A percentile compares a stretch with the other conserved stretches of the same genome.
Evolutionary conservation across 257 asterid species (phyloP).

Genomic region (Fraxinus anomala): DNA sequence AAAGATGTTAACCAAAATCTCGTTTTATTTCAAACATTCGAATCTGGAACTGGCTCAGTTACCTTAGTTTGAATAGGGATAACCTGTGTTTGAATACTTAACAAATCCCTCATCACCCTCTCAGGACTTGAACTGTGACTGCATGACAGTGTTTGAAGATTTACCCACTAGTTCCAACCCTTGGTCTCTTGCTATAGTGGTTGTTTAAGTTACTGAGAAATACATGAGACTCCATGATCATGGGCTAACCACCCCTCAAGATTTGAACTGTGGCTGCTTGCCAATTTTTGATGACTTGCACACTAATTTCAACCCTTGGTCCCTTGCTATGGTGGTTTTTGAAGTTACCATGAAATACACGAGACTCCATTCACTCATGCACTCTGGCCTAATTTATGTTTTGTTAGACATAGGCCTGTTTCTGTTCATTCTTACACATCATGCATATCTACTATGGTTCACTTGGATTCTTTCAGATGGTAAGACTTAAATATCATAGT

Average conservation of each 20-base stretch:
- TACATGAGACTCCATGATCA: neutral
- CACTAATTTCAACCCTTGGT: neutral
- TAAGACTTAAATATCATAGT: neutral
- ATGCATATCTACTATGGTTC: neutral
- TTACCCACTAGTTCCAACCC: neutral
- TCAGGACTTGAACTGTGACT: neutral
- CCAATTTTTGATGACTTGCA: neutral
- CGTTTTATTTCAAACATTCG: neutral
- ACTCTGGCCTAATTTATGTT: neutral
- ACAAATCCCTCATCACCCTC: neutral
- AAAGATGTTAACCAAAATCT: constrained; percentile 13
- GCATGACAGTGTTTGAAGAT: neutral
- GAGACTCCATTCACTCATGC: neutral
- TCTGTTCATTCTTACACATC: neutral
- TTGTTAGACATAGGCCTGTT: neutral
- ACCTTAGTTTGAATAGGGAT: constrained; percentile 5
- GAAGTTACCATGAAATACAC: neutral
- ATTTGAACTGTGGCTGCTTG: neutral
- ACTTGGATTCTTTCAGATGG: neutral
- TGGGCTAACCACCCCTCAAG: neutral
- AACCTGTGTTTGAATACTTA: neutral
- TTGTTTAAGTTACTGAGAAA: neutral
- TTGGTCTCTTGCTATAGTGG: neutral
- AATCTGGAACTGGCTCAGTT: constrained; percentile 8
- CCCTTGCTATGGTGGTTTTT: neutral